A percentile compares a stretch with the other conserved stretches of the same genome.
phyloP scores from a whole-genome alignment of 441 rosid genomes.

The Biscutella laevigata region DNA sequence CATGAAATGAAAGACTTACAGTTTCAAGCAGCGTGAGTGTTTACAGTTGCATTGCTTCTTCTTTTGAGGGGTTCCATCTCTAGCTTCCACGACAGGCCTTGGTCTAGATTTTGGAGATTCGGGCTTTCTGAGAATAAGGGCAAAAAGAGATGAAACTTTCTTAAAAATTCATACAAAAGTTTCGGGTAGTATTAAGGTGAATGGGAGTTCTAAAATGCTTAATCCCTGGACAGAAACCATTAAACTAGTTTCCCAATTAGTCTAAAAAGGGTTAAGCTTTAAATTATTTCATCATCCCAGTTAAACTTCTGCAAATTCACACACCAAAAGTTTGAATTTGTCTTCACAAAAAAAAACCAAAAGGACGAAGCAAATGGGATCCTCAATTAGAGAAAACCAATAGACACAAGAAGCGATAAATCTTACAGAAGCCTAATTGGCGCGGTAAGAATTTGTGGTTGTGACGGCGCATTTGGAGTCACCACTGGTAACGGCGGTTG shows the following conservation, averaged over 20 bases:
- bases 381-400: too few relatives aligned
- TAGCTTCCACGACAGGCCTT: constrained; percentile 40
- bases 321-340: neutral
- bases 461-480: constrained; percentile 26
- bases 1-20: constrained; percentile 36
- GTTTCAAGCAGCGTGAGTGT: constrained; percentile 55
- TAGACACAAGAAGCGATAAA: too few relatives aligned
- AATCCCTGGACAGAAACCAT: neutral
- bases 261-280: neutral
- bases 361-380: too few relatives aligned
- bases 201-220: neutral
- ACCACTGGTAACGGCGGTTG: constrained; percentile 25
- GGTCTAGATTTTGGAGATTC: constrained; percentile 82
- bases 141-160: neutral
- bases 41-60: constrained; percentile 58
- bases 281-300: neutral
- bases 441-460: constrained; percentile 23
- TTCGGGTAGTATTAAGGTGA: too few relatives aligned
- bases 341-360: neutral
- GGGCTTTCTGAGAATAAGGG: constrained; percentile 47
- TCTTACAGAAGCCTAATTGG: constrained; percentile 52
- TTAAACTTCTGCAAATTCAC: neutral
- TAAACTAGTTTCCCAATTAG: neutral
- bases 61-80: constrained; percentile 49
- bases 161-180: too few relatives aligned